Conservation (phyloP, 2,329 filamentous ascomycete genomes). For the Penicillium sp. region DNA sequence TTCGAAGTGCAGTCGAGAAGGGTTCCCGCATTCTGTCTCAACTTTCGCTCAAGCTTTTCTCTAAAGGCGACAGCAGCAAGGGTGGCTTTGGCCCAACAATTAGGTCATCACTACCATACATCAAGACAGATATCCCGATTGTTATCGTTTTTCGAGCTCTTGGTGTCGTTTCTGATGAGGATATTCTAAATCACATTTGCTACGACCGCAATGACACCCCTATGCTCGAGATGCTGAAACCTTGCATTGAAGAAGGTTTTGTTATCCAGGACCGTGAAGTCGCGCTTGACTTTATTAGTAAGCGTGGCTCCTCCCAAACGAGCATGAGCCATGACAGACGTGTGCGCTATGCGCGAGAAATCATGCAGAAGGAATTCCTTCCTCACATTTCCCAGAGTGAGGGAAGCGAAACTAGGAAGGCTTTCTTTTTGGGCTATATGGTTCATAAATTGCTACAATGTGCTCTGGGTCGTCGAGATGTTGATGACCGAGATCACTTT, state of each 20-base stretch:
- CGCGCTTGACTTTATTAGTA: constrained; percentile 91
- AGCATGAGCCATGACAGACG: constrained; percentile 79
- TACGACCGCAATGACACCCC: constrained; percentile 92
- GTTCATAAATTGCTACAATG: constrained; percentile 93
- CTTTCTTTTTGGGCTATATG: constrained; percentile 99
- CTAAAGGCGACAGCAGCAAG: constrained; percentile 75
- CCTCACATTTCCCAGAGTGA: constrained; percentile 95
- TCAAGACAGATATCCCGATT: constrained; percentile 89
- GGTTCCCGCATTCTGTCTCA: constrained; percentile 92
- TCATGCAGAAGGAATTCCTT: constrained; percentile 93
- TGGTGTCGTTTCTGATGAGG: constrained; percentile 93
- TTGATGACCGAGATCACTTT: constrained; percentile 97
- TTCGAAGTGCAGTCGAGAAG: constrained; percentile 93
- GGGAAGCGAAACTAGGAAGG: constrained; percentile 91
- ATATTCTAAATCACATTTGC: constrained; percentile 96
- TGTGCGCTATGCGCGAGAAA: constrained; percentile 86
- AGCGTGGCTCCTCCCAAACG: constrained; percentile 70
- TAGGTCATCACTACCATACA: constrained; percentile 85
- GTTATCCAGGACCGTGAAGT: constrained; percentile 94
- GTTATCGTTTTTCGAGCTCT: constrained; percentile 93
- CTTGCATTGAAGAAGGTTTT: constrained; percentile 95
- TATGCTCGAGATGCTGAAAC: constrained; percentile 96
- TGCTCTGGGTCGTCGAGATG: constrained; percentile 84
- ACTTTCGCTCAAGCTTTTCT: constrained; percentile 82
- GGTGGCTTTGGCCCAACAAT: constrained; percentile 83